Evolutionary conservation across 169 alveolate species (phyloP), one percentile per base, ranked within the genome.

Genomic region (Plasmodium billcollinsi): DNA sequence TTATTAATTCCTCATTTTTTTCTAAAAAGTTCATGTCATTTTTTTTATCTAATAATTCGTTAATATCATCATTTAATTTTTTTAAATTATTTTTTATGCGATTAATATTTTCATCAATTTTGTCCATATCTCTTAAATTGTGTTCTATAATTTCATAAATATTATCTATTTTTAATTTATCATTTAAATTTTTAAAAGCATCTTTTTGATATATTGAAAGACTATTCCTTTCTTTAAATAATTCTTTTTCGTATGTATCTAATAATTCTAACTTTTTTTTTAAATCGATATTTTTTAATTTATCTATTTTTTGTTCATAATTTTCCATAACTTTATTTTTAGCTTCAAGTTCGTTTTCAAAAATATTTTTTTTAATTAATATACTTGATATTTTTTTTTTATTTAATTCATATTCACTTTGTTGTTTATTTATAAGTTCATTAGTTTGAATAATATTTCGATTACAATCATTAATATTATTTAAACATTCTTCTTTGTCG

Each of bases 81-180:
- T 78, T 78, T 52, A 78, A 67, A 29, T 78, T 78, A 65, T 78
- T 78, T 43, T 86, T 71, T 24, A 86, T 86, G 39, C 85, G 15
- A 2, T 70, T 73, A 21, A 86, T 86, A 2, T 86, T 47, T 39
- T 73, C 88, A 58, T 62, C 71, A 14, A 62, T 26, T 43, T 86
- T 69, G 14, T 86, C 88, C 52, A 86, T 56, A 50, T 63, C 78
- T 18, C 45, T 65, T 3, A 26, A 49, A 58, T 50, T 70, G 8
- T 14, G n/a, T 65, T 74, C 88, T 3, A 73, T 59, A 26, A 73
- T 39, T 58, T 86, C 88, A 39, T 73, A 73, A 1, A 86, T 59
- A 26, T 86, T 86, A 7, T 56, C 74, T 8, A 71, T 33, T 2
- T 63, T 52, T 14, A 86, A 86, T 61, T 67, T 73, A 0, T 54